Conservation (phyloP, 2,329 filamentous ascomycete genomes). For the Pestalotiopsis sp. region DNA sequence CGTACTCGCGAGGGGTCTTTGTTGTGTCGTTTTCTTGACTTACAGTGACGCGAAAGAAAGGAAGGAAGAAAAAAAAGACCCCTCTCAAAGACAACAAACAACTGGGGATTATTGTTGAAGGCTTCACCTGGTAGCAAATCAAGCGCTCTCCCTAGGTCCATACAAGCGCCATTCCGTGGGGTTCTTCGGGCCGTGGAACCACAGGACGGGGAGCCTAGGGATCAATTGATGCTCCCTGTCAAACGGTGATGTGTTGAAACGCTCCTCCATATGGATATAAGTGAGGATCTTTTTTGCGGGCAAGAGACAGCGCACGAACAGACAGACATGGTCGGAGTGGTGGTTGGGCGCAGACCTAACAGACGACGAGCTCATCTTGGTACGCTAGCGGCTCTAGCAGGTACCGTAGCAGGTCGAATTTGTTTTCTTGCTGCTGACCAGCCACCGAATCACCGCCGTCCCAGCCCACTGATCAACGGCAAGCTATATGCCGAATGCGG, state of each 20-base stretch:
- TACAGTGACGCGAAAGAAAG: conserved; percentile 33
- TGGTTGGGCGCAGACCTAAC: neutral
- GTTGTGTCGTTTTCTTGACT: conserved; percentile 21
- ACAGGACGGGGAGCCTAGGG: neutral
- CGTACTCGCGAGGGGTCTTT: conserved; percentile 1
- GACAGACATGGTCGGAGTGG: neutral
- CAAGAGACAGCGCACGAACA: neutral
- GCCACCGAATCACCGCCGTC: neutral
- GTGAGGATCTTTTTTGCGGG: neutral
- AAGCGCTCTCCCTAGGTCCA: neutral
- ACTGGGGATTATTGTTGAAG: neutral
- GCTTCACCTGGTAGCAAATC: neutral
- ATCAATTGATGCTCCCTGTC: neutral
- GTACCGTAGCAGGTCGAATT: conserved; percentile 5
- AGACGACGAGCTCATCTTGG: neutral
- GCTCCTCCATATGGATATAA: neutral
- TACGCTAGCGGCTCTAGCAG: neutral
- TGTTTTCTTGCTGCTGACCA: neutral
- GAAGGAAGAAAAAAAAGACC: conserved; percentile 13
- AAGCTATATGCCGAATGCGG: conserved; percentile 1
- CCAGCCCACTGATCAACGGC: conserved; percentile 6
- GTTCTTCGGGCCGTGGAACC: neutral
- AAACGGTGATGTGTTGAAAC: neutral
- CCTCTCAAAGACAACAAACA: neutral
- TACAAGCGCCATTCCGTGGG: neutral